phyloP scores from a whole-genome alignment of 176 grass and related monocot genomes.

The Otatea glauca region DNA sequence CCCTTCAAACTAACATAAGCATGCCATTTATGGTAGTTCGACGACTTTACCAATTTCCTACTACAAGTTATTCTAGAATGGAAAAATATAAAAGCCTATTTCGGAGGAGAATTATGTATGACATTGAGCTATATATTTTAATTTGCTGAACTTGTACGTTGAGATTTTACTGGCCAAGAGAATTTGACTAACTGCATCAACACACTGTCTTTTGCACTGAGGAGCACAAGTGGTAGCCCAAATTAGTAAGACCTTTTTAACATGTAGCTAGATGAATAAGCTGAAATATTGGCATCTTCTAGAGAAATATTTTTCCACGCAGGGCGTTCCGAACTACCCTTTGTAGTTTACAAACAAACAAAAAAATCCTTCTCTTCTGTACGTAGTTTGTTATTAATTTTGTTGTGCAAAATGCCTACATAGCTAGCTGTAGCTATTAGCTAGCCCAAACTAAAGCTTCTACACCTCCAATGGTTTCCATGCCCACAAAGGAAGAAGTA shows the following conservation, averaged over 20 bases:
- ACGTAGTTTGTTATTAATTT: neutral
- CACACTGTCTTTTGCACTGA: neutral
- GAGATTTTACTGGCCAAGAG: neutral
- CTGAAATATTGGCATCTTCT: neutral
- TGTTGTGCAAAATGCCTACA: slow-evolving; percentile 10
- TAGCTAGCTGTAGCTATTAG: neutral
- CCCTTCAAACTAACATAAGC: neutral
- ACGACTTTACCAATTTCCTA: neutral
- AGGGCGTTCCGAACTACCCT: neutral
- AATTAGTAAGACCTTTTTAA: neutral
- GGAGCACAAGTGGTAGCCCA: neutral
- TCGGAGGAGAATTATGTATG: neutral
- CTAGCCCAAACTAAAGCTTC: slow-evolving; percentile 20
- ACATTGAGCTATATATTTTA: neutral
- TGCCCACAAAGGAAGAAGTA: slow-evolving; percentile 24
- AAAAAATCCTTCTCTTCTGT: neutral
- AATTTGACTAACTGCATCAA: neutral
- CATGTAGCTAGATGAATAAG: neutral
- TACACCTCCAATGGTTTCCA: slow-evolving; percentile 32
- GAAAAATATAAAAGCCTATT: neutral
- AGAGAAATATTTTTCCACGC: neutral
- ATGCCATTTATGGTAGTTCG: neutral
- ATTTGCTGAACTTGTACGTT: neutral
- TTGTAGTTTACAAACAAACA: neutral
- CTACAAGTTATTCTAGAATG: neutral